Conservation (phyloP, 805 yeast species). For the Hanseniaspora vineae region DNA sequence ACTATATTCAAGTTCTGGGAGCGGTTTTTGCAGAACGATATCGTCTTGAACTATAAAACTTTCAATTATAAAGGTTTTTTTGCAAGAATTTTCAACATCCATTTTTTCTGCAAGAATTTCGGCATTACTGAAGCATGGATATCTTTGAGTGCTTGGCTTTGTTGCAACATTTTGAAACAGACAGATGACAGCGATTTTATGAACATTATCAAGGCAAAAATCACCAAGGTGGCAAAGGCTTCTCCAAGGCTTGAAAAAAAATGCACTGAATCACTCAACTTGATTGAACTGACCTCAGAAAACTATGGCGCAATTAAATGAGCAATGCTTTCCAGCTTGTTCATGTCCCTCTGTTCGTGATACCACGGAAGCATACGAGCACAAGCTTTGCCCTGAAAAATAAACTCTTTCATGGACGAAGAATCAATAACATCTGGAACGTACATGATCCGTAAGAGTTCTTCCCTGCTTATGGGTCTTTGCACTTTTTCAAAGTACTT, state of each 20-base stretch:
- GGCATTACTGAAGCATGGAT: constrained; percentile 5
- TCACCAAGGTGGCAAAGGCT: not conserved
- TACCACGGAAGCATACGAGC: not conserved
- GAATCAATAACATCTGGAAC: not conserved
- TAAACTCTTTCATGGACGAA: too few species aligned
- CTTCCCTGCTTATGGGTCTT: not conserved
- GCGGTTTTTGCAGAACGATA: constrained; percentile 13
- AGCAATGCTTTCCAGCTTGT: not conserved
- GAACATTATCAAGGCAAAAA: not conserved
- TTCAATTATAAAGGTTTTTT: constrained; percentile 15
- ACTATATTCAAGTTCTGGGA: constrained; percentile 14
- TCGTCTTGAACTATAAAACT: not conserved
- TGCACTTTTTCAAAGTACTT: not conserved
- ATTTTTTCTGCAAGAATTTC: constrained; percentile 8
- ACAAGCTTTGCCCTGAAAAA: too few species aligned
- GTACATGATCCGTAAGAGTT: not conserved
- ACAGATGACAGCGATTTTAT: constrained; percentile 4
- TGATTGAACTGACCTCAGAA: not conserved
- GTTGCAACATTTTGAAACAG: constrained; percentile 7
- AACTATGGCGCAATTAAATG: not conserved
- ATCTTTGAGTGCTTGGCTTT: constrained; percentile 3
- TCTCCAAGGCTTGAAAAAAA: not conserved
- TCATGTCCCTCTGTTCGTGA: not conserved
- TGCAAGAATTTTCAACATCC: constrained; percentile 16
- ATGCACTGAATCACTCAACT: not conserved